Base-by-base conservation (phyloP, 2,329 filamentous ascomycete species). In the Pseudopithomyces chartarum region DNA sequence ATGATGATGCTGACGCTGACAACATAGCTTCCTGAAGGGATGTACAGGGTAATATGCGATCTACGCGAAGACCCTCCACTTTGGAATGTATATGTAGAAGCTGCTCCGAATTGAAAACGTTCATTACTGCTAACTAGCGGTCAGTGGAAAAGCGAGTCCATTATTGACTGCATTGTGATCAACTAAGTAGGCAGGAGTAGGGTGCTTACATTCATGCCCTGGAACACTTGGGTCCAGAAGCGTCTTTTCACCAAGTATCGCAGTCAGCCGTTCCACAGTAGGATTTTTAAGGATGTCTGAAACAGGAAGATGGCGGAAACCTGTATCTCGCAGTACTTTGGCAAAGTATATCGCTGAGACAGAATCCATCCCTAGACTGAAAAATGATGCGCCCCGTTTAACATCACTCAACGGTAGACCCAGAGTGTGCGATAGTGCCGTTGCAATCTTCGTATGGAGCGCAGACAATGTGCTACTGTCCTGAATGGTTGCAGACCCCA, bases 21-120 rank as follows among this genome's bases (percentile, higher is more conserved):
- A 97, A 80, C 92, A 97, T 97, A 0, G 89, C 90, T 77, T 96
- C 90, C 72, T 97, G 93, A 0, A 97, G 78, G 0, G 92, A 90
- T 1, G 92, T 96, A 69, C 93, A 97, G 0, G 92, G 92, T 5
- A 93, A 76, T 8, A 96, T 80, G 1, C 78, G 80, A 29, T 83
- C 75, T 2, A 90, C 78, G 0, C 63, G 43, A 4, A 73, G 70
- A 6, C 61, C 64, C 33, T 54, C 40, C 38, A 66, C 64, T 15
- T 51, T 15, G 1, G 57, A 60, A 22, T 20, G 52, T 29, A 73
- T 66, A 1, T 55, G 52, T n/a, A 51, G 55, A 4, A 60, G 32
- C 34, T 66, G 61, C 2, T 56, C 50, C 10, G 52, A 13, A 2
- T 40, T 57, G 53, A 73, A 69, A 10, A 65, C 33, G 1, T 64